Base-by-base conservation (phyloP, 176 grass and related monocot genomes). In the Hsuehochloa calcarea region DNA sequence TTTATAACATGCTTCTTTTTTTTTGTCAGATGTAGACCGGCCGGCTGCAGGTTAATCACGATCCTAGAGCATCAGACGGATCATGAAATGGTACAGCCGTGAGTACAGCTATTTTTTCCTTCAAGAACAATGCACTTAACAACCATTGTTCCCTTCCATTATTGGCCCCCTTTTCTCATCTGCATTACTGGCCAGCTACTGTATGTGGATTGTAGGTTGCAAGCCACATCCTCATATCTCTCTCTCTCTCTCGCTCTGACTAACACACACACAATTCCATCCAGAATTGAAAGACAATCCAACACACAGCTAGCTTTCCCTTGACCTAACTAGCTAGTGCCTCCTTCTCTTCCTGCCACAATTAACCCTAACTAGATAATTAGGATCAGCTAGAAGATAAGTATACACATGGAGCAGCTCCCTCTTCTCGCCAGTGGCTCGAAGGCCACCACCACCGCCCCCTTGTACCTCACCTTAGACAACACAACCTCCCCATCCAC, bases 321-420 rank as follows among this genome's bases (percentile, higher is more conserved):
- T 73, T 77, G 65, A 56, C 87, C 85, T 88, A 77, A 80, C 4
- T 29, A 52, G 69, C 40, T 5, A 26, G 12, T 80, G 82, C 16
- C 74, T 41, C 77, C 82, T 79, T 29, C 59, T 15, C 22, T 78
- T 65, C 79, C 61, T 51, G 25, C 68, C 16, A 73, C 59, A 88
- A 35, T 77, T 44, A 76, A 81, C 23, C 62, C 50, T 59, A 62
- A 41, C 43, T 74, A 59, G 68, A 85, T 76, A 76, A 80, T 58
- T 76, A 82, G 84, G 70, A 83, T 84, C 56, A 75, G 44, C 58
- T 52, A 26, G 70, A 29, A 84, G 82, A 65, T 84, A 82, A 87
- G 66, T 4, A 20, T 35, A 67, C 37, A 60, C 41, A 94, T 94
- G 92, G 89, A 94, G 81, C 80, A 89, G 64, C 68, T 84, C 40